Evolutionary conservation across 805 yeast species (phyloP), one percentile per base, ranked within the genome.

Genomic region (Candida sphagnicola): DNA sequence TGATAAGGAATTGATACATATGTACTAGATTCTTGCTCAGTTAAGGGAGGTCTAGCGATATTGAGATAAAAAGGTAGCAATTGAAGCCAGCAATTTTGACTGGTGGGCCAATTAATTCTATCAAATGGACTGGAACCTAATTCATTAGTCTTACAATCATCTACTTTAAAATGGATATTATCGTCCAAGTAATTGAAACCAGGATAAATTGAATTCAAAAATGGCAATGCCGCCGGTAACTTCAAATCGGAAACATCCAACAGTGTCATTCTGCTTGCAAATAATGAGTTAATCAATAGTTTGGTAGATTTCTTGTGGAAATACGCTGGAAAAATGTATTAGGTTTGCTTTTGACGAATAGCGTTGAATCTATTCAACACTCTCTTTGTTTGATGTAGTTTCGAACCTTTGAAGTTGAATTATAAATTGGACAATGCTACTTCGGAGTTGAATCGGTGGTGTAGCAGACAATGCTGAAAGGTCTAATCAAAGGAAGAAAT

Each of bases 1-100:
- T 73, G 78, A 40, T 65, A 67, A 1, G 81, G 78, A 17, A 75
- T 47, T 8, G 78, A 68, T 1, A 75, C 77, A 45, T 77, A 76
- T 0, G 81, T 75, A 11, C 67, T 65, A 10, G 80, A 75, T 44
- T 77, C 74, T 4, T 47, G 48, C 8, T 40, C 40, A 8, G 34
- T 35, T 32, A 65, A 47, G 4, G 65, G 63, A 11, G 72, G 72
- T 18, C 73, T 44, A 18, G 70, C 55, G 13, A 68, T 52, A 43
- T 67, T 61, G 36, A 68, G 47, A 41, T 68, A 68, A 2, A 49
- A 36, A 4, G 38, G 37, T 16, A 52, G 46, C 15, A 67, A 46
- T 18, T 39, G 44, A 2, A 58, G 54, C 14, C 39, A 37, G 2
- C 41, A 35, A 12, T 41, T 41, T 8, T 45, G 37, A 8, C 39